Evolutionary conservation across 2,329 filamentous ascomycete species (phyloP), one percentile per base, ranked within the genome.

Genomic region (Ascochyta rabiei): DNA sequence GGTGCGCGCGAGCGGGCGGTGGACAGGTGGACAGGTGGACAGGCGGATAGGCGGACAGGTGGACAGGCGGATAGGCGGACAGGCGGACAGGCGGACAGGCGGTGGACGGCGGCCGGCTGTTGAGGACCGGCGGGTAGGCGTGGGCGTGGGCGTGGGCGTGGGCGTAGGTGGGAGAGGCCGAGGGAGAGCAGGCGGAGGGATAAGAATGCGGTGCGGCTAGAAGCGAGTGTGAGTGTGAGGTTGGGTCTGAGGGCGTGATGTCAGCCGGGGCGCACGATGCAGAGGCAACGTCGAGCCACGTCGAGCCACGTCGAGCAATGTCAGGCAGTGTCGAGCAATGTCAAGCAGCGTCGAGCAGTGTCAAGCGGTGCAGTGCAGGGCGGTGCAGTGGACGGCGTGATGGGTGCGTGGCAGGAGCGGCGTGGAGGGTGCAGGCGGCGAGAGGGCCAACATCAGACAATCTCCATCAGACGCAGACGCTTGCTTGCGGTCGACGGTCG

Each of bases 171-270:
- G 40, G 26, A 41, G 38, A 40, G 57, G 30, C 50, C 16, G 40
- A 45, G 48, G 37, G 45, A 35, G 35, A 31, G 56, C 41, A 16
- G 31, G 31, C n/a, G 31, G 6, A 16, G 31, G 51, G 23, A 24
- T 34, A 13, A 23, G 15, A 41, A 41, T 41, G 45, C 21, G 21
- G 30, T 45, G 50, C 34, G 41, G 47, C 34, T 45, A 46, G 43
- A 44, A 38, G 35, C 46, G 55, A 57, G 45, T n/a, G 53, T 52
- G 55, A 57, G 45, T n/a, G 53, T 52, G 44, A 24, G 13, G 52
- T 45, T 48, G 42, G 28, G 43, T 43, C 53, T 39, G 28, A 13
- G 28, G 28, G 12, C 21, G 28, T 12, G 10, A 30, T 30, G 28
- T 30, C 28, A 30, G 28, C 28, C 28, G 13, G 28, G 10, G 10